Evolutionary conservation across 2,329 filamentous ascomycete genomes (phyloP).

Genomic region (Lomentospora prolificans): DNA sequence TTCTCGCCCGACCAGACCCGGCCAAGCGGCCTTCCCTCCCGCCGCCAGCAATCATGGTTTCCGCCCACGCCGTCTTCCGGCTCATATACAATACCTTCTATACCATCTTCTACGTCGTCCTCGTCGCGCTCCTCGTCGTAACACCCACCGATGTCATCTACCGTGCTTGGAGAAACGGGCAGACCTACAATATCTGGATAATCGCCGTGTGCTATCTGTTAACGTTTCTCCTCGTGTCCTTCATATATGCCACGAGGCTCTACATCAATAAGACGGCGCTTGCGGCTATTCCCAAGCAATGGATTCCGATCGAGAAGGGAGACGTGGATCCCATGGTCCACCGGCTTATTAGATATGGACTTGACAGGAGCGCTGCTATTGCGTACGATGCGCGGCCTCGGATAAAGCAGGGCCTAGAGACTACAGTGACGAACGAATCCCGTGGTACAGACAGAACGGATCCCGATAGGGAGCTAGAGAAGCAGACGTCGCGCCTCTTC

Average conservation of each 20-base stretch:
- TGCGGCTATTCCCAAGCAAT: slow-evolving; percentile 73
- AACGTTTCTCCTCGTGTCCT: slow-evolving; percentile 57
- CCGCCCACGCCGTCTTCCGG: slow-evolving; percentile 52
- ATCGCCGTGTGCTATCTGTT: slow-evolving; percentile 67
- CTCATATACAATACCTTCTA: slow-evolving; percentile 77
- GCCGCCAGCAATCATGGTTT: slow-evolving; percentile 19
- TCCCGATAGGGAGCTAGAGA: slow-evolving; percentile 3
- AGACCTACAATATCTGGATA: slow-evolving; percentile 75
- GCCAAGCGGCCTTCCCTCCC: not conserved
- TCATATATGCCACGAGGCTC: slow-evolving; percentile 75
- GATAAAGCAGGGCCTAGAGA: not conserved
- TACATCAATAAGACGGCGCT: slow-evolving; percentile 78
- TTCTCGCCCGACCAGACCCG: too few species aligned
- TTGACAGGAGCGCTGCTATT: slow-evolving; percentile 69
- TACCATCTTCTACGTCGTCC: slow-evolving; percentile 62
- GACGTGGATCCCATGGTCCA: slow-evolving; percentile 69
- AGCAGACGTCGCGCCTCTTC: slow-evolving; percentile 15
- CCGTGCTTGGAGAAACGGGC: slow-evolving; percentile 57
- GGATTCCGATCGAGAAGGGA: slow-evolving; percentile 76
- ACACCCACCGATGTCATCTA: slow-evolving; percentile 74
- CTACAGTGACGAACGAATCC: not conserved
- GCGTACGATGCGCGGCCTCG: slow-evolving; percentile 69
- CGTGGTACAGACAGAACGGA: not conserved
- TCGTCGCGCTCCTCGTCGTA: slow-evolving; percentile 64
- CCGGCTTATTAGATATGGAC: slow-evolving; percentile 61